phyloP scores from a whole-genome alignment of 208 protist species.

The Crithidia brevicula region DNA sequence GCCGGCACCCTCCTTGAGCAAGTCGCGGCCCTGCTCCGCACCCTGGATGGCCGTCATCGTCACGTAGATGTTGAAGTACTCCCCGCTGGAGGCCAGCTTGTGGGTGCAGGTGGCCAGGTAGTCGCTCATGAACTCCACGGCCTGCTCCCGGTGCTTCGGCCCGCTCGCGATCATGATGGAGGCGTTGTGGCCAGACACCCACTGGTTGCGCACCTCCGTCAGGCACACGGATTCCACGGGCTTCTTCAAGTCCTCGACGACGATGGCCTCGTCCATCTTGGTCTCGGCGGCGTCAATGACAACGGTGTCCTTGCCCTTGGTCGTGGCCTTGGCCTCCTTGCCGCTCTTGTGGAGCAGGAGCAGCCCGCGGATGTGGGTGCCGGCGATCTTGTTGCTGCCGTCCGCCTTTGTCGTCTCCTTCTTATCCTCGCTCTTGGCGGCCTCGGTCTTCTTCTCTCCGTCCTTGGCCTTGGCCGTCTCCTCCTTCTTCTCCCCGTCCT shows the following conservation, averaged over 20 bases:
- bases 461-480: conserved; percentile 17
- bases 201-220: conserved; percentile 55
- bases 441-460: conserved; percentile 30
- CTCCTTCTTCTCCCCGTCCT: conserved; percentile 10
- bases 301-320: conserved; percentile 52
- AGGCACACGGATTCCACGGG: conserved; percentile 43
- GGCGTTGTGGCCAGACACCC: conserved; percentile 66
- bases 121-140: conserved; percentile 41
- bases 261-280: conserved; percentile 59
- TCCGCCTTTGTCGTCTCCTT: conserved; percentile 11
- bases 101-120: conserved; percentile 59
- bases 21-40: conserved; percentile 51
- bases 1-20: conserved; percentile 56
- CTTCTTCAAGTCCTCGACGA: conserved; percentile 40
- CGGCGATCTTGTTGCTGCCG: conserved; percentile 29
- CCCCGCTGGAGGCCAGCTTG: conserved; percentile 42
- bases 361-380: conserved; percentile 49
- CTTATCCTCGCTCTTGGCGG: conserved; percentile 20
- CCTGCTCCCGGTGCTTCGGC: conserved; percentile 32
- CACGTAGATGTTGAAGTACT: conserved; percentile 61
- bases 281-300: conserved; percentile 38
- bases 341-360: conserved; percentile 35
- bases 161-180: conserved; percentile 52
- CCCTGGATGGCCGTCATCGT: conserved; percentile 63
- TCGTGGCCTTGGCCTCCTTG: conserved; percentile 43